phyloP scores from a whole-genome alignment of 1,139 yeast species.

The Blastobotrys indianensis region DNA sequence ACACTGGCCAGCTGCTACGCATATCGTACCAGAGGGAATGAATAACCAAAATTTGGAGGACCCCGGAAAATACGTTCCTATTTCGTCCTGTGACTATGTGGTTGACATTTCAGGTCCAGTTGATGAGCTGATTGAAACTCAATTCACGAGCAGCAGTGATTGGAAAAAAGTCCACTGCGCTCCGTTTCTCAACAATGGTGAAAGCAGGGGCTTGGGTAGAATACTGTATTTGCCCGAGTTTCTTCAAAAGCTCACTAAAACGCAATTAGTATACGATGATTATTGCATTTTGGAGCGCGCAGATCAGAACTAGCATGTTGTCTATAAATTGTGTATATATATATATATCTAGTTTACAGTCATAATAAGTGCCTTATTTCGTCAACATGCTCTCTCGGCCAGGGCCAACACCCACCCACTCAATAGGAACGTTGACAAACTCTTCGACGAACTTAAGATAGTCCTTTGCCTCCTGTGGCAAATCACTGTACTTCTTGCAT shows the following conservation, averaged over 20 bases:
- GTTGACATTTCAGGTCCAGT: constrained; percentile 31
- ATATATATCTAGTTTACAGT: constrained; percentile 2
- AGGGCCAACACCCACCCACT: constrained; percentile 99
- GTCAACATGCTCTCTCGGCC: constrained; percentile 57
- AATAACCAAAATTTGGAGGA: constrained; percentile 58
- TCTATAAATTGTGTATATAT: not conserved
- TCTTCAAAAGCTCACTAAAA: constrained; percentile 20
- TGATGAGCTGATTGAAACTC: constrained; percentile 23
- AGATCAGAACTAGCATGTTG: not conserved
- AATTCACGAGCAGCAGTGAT: constrained; percentile 20
- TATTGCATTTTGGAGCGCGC: constrained; percentile 27
- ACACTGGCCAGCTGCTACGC: constrained; percentile 20
- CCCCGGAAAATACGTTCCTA: constrained; percentile 22
- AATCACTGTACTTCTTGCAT: constrained; percentile 60
- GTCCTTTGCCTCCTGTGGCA: constrained; percentile 82
- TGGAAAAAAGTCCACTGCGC: constrained; percentile 35
- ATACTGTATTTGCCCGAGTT: constrained; percentile 35
- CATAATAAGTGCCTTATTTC: constrained; percentile 1
- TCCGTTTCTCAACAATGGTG: constrained; percentile 34
- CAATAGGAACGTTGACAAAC: constrained; percentile 73
- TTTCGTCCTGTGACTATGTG: constrained; percentile 32
- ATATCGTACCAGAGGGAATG: constrained; percentile 52
- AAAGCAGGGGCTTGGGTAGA: constrained; percentile 39
- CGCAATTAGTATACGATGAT: constrained; percentile 25
- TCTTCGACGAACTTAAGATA: constrained; percentile 84